Conservation (phyloP, 1,284 basidiomycete genomes). For the Fomitiporia mediterranea region DNA sequence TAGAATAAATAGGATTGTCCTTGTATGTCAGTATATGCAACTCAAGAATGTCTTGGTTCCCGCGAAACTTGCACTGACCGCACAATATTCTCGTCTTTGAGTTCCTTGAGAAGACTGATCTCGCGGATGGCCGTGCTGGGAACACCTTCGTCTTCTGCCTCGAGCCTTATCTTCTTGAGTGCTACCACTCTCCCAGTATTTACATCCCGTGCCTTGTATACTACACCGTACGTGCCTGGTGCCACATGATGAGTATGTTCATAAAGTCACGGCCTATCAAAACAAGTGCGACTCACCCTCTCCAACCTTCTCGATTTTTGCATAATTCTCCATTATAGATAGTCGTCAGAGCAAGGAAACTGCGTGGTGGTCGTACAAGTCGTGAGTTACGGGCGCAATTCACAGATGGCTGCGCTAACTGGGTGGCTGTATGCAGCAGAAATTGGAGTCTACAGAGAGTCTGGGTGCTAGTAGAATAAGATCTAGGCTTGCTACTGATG, state of each 20-base stretch:
- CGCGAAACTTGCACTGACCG: slow-evolving; percentile 43
- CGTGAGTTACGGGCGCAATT: neutral
- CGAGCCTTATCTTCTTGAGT: slow-evolving; percentile 96
- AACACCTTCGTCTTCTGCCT: slow-evolving; percentile 97
- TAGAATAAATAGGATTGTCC: slow-evolving; percentile 32
- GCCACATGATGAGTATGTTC: slow-evolving; percentile 12
- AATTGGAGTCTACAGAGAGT: neutral
- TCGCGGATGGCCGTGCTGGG: slow-evolving; percentile 97
- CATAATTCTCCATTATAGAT: slow-evolving; percentile 25
- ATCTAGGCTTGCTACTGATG: neutral
- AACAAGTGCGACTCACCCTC: slow-evolving; percentile 41
- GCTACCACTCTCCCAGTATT: slow-evolving; percentile 79
- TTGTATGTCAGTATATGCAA: neutral
- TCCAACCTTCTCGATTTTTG: slow-evolving; percentile 43
- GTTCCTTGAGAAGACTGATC: slow-evolving; percentile 95
- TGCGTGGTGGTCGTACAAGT: neutral
- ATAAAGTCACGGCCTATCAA: slow-evolving; percentile 22
- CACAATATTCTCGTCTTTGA: slow-evolving; percentile 95
- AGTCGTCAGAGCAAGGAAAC: neutral
- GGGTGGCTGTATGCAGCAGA: neutral
- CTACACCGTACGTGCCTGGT: slow-evolving; percentile 95
- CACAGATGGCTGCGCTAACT: neutral
- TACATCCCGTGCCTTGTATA: slow-evolving; percentile 87
- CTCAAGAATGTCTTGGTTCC: slow-evolving; percentile 12
- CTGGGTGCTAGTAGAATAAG: neutral